Conservation (phyloP, 768 basidiomycete species). For the Rhodotorula taiwanensis region DNA sequence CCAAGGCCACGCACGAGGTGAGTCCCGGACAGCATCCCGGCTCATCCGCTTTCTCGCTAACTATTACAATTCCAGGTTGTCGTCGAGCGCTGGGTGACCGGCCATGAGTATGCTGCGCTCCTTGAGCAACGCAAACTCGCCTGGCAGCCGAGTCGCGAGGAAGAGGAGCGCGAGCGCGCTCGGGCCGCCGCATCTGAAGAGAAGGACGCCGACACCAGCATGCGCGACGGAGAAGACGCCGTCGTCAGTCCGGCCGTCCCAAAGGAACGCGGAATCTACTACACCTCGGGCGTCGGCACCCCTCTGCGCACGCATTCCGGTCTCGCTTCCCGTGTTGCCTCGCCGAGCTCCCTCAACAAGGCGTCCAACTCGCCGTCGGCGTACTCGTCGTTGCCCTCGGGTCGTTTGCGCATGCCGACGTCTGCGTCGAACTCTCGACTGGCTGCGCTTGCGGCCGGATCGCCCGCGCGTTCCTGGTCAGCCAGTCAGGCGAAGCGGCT, state of each 20-base stretch:
- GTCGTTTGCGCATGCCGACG: constrained; percentile 9
- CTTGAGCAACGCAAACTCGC: constrained; percentile 16
- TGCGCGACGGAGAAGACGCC: neutral
- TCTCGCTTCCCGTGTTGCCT: neutral
- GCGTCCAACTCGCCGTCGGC: constrained; percentile 7
- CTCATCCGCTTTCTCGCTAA: neutral
- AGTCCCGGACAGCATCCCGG: neutral
- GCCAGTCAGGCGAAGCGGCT: constrained; percentile 4
- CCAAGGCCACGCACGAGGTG: constrained; percentile 23
- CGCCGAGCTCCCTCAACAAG: neutral
- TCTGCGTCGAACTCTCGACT: neutral
- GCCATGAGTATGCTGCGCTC: constrained; percentile 2
- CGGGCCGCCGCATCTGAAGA: neutral
- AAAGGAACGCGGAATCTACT: constrained; percentile 6
- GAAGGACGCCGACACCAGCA: neutral
- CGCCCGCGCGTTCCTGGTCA: constrained; percentile 13
- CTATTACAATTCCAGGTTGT: constrained; percentile 4
- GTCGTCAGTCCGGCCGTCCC: neutral
- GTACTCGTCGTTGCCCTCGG: constrained; percentile 1
- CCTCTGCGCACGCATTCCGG: constrained; percentile 19
- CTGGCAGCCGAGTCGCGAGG: constrained; percentile 21
- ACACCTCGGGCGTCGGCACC: constrained; percentile 11
- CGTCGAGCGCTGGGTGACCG: constrained; percentile 29
- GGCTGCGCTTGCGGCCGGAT: neutral
- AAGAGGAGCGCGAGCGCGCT: constrained; percentile 13